These are phyloP conservation scores for Starmerella powellii DNA, from an alignment of 805 yeast genomes.

Conservation along the genomic window DNA sequence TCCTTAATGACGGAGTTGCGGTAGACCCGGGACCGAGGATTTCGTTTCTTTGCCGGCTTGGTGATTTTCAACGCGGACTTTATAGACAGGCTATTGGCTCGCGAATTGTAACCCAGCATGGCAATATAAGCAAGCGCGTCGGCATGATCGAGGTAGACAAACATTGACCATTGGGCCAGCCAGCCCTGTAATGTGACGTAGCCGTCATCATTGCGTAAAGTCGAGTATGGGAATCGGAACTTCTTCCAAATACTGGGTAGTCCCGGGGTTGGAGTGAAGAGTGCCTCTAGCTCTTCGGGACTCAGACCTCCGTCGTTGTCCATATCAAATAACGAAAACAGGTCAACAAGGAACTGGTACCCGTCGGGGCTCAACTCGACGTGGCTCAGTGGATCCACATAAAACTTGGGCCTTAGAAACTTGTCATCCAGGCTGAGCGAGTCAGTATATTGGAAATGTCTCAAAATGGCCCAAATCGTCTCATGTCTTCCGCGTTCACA, in stretches of 20 bases:
- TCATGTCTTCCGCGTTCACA: slow-evolving; percentile 92
- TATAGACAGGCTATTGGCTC: slow-evolving; percentile 26
- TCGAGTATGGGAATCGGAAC: slow-evolving; percentile 71
- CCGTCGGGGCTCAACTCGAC: slow-evolving; percentile 91
- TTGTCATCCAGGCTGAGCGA: slow-evolving; percentile 74
- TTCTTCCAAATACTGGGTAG: slow-evolving; percentile 79
- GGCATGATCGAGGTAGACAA: slow-evolving; percentile 72
- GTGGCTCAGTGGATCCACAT: slow-evolving; percentile 59
- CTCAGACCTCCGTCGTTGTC: slow-evolving; percentile 95
- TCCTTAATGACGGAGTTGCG: slow-evolving; percentile 56
- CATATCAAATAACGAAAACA: slow-evolving; percentile 75
- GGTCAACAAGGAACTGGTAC: slow-evolving; percentile 78
- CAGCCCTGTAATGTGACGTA: slow-evolving; percentile 91
- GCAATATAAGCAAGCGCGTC: slow-evolving; percentile 82
- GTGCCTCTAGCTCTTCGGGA: slow-evolving; percentile 50
- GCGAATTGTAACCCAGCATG: slow-evolving; percentile 67
- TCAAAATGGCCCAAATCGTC: slow-evolving; percentile 87
- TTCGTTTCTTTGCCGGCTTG: slow-evolving; percentile 60
- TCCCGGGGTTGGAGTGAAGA: slow-evolving; percentile 88
- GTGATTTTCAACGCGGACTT: slow-evolving; percentile 61
- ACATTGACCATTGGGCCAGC: slow-evolving; percentile 98
- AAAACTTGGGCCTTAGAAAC: slow-evolving; percentile 66
- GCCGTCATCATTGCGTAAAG: slow-evolving; percentile 83
- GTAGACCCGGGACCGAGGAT: slow-evolving; percentile 51
- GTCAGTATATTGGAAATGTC: slow-evolving; percentile 84